A percentile compares a stretch with the other conserved stretches of the same genome.
Evolutionary conservation across 768 basidiomycete species (phyloP).

Genomic region (Lentinula sp.): DNA sequence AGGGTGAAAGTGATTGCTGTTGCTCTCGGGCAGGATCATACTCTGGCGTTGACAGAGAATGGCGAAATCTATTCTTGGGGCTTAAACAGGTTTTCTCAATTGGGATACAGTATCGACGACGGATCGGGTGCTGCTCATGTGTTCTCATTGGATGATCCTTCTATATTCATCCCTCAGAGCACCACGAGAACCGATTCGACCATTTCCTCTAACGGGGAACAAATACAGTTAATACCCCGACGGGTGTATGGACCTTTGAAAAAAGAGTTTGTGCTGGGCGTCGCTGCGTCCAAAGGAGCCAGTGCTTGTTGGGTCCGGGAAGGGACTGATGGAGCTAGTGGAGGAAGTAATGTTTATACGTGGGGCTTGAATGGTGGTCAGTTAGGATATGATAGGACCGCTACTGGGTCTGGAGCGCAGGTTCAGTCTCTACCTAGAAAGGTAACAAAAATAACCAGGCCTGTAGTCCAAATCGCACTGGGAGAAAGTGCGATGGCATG

Average conservation of each 20-base stretch:
- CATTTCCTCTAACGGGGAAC: conserved; percentile 31
- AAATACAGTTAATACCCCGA: conserved; percentile 70
- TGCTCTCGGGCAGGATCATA: conserved; percentile 92
- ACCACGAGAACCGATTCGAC: not conserved
- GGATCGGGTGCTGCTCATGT: conserved; percentile 12
- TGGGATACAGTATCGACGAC: conserved; percentile 78
- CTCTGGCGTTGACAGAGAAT: conserved; percentile 70
- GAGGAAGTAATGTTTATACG: conserved; percentile 52
- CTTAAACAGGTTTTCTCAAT: conserved; percentile 80
- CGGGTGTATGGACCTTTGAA: conserved; percentile 70
- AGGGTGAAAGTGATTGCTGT: conserved; percentile 51
- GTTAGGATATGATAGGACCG: conserved; percentile 43
- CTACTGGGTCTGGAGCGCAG: not conserved
- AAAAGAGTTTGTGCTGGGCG: conserved; percentile 72
- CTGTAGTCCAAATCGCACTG: conserved; percentile 67
- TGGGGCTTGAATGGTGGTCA: conserved; percentile 97
- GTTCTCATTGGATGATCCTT: conserved; percentile 41
- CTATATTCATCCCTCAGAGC: not conserved
- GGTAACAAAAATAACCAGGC: conserved; percentile 69
- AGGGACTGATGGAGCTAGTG: conserved; percentile 10
- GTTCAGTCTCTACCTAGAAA: conserved; percentile 73
- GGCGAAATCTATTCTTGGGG: conserved; percentile 93
- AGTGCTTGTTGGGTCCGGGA: conserved; percentile 83
- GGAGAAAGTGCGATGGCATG: conserved; percentile 43
- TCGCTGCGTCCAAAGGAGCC: conserved; percentile 82